These are phyloP conservation scores for Saccharomycopsis fermentans DNA, from an alignment of 805 yeast species.

Conservation along the genomic window DNA sequence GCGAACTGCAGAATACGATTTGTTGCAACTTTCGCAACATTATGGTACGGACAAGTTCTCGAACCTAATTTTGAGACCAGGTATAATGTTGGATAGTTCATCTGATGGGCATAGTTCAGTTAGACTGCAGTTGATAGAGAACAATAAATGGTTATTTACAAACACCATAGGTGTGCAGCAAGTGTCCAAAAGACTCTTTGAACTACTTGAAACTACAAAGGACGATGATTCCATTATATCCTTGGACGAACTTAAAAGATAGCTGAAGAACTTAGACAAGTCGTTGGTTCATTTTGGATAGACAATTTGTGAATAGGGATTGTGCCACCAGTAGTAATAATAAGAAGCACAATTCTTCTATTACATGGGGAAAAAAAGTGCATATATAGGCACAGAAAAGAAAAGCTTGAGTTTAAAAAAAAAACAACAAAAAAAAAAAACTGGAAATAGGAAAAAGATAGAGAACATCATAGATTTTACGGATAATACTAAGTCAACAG, in stretches of 20 bases:
- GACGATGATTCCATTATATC: neutral
- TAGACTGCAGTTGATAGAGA: slow-evolving; percentile 33
- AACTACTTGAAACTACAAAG: neutral
- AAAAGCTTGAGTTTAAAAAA: too few relatives aligned
- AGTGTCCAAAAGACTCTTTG: slow-evolving; percentile 37
- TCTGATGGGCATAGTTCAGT: slow-evolving; percentile 23
- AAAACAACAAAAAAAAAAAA: too few relatives aligned
- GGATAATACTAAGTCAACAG: too few relatives aligned
- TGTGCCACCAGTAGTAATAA: too few relatives aligned
- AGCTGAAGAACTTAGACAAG: neutral
- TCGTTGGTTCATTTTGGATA: neutral
- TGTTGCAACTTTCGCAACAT: slow-evolving; percentile 22
- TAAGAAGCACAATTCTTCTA: too few relatives aligned
- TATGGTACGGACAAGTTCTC: slow-evolving; percentile 29
- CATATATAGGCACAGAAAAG: too few relatives aligned
- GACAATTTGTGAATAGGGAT: neutral
- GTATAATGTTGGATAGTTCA: slow-evolving; percentile 63
- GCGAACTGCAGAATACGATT: slow-evolving; percentile 61
- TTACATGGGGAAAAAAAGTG: too few relatives aligned
- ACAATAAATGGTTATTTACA: slow-evolving; percentile 40
- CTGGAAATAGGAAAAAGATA: too few relatives aligned
- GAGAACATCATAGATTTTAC: too few relatives aligned
- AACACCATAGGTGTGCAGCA: slow-evolving; percentile 59
- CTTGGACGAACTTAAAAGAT: neutral
- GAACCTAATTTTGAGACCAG: slow-evolving; percentile 65